Percentiles rank a stretch among this genome's conserved stretches.
Conservation (phyloP, 192 early-diverging fungal genomes). For the Gigaspora rosea region DNA sequence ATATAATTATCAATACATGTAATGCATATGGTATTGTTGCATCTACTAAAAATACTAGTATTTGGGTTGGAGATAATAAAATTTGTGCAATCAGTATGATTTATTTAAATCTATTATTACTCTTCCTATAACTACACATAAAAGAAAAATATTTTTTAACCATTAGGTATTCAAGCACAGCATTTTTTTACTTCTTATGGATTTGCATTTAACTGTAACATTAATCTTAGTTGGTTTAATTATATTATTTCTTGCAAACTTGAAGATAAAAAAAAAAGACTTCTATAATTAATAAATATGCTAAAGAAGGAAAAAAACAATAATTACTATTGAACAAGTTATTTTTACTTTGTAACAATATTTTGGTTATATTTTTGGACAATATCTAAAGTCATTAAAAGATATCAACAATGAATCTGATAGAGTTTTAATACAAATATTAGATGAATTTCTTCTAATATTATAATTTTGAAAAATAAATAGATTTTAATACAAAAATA, state of each 20-base stretch:
- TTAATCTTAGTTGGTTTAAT: constrained; percentile 84
- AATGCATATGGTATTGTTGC: constrained; percentile 65
- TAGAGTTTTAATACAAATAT: no score
- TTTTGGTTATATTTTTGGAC: constrained; percentile 53
- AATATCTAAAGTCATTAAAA: constrained; percentile 40
- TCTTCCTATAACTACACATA: background rate
- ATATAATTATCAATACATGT: constrained; percentile 75
- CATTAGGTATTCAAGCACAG: constrained; percentile 78
- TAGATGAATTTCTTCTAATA: no score
- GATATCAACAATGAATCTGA: background rate
- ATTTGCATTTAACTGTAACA: constrained; percentile 92
- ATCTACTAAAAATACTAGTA: constrained; percentile 79
- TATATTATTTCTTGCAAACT: constrained; percentile 92
- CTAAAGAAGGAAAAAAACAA: constrained; percentile 15
- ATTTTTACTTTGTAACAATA: constrained; percentile 51
- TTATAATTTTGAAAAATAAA: no score
- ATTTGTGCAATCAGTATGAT: constrained; percentile 86
- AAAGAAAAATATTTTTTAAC: background rate
- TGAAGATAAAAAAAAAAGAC: constrained; percentile 74
- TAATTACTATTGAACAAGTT: constrained; percentile 50
- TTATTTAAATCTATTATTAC: background rate
- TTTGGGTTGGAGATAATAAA: constrained; percentile 88
- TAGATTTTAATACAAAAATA: no score
- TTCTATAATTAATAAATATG: constrained; percentile 61
- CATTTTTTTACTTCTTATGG: constrained; percentile 90